Evolutionary conservation across 1,139 yeast species (phyloP), one percentile per base, ranked within the genome.

Genomic region (Debaryomyces coudertii): DNA sequence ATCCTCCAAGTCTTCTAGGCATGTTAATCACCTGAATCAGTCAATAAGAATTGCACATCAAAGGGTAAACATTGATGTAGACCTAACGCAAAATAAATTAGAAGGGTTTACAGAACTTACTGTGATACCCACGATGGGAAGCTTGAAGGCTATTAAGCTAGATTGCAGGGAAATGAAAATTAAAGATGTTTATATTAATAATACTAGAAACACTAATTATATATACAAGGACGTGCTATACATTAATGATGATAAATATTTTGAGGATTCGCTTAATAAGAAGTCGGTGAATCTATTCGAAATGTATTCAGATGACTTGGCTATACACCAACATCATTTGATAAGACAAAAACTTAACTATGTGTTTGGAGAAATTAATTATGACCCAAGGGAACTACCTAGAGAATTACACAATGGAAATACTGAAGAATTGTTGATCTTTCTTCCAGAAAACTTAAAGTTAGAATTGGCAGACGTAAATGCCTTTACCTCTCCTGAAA

Each of bases 31-130:
- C 40, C 66, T 65, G 70, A 53, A 66, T 24, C 74, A 79, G 52
- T 60, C 65, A 9, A 75, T 83, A 54, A 80, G 75, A 53, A 71
- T 85, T 8, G 86, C 87, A 3, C 90, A 85, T 61, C 95, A 87
- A 61, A 75, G 84, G 53, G 84, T 87, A 9, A 74, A 79, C 24
- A 63, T 87, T 30, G 92, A 86, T 60, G 79, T 87, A 4, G 90
- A 86, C 61, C 65, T 87, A 36, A 76, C 83, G 16, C 66, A 69
- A 34, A 77, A 78, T 48, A 58, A 65, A 18, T 65, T 85, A 8
- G 65, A 66, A n/a, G 99, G 98, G 11, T 77, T 80, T 55, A 90
- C 98, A 0, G 97, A 90, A 60, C 69, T 93, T 30, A 86, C 95
- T 1, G 72, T 92, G 11, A 71, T 88, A 18, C 97, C 98, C 0